These are phyloP conservation scores for Plasmopara muralis DNA, from an alignment of 352 stramenopile species.

Conservation along the genomic window DNA sequence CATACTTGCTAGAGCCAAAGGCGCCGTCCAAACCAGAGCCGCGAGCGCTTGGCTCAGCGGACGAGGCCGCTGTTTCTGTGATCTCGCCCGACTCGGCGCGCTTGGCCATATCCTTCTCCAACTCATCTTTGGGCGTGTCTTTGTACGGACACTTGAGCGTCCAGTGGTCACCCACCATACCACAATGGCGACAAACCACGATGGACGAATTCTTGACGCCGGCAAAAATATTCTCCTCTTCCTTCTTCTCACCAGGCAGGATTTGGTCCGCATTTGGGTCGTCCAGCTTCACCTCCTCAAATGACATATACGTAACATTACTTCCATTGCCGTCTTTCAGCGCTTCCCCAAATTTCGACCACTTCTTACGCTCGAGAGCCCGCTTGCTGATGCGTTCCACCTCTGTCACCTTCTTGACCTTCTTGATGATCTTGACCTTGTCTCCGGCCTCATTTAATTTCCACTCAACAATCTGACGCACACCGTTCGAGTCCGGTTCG, in stretches of 20 bases:
- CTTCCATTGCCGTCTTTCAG: conserved; percentile 62
- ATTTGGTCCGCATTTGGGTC: conserved; percentile 85
- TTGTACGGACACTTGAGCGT: conserved; percentile 90
- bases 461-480: conserved; percentile 85
- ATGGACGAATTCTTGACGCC: conserved; percentile 86
- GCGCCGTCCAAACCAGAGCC: conserved; percentile 57
- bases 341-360: conserved; percentile 78
- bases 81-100: conserved; percentile 34
- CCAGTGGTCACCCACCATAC: conserved; percentile 87
- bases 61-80: conserved; percentile 12
- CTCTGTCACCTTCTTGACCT: conserved; percentile 82
- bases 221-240: conserved; percentile 83
- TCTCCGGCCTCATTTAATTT: conserved; percentile 86
- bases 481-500: conserved; percentile 71
- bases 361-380: conserved; percentile 75
- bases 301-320: conserved; percentile 84
- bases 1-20: conserved; percentile 84
- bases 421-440: conserved; percentile 89
- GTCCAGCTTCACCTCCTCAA: conserved; percentile 75
- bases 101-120: conserved; percentile 63
- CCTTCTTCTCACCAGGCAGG: conserved; percentile 83
- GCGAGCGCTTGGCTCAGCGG: conserved; percentile 24
- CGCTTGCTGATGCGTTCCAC: conserved; percentile 81
- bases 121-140: conserved; percentile 74
- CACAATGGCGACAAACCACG: conserved; percentile 86